Evolutionary conservation across 306 rosid genomes (phyloP), one percentile per base, ranked within the genome.

Genomic region (Ochetophila trinervis): DNA sequence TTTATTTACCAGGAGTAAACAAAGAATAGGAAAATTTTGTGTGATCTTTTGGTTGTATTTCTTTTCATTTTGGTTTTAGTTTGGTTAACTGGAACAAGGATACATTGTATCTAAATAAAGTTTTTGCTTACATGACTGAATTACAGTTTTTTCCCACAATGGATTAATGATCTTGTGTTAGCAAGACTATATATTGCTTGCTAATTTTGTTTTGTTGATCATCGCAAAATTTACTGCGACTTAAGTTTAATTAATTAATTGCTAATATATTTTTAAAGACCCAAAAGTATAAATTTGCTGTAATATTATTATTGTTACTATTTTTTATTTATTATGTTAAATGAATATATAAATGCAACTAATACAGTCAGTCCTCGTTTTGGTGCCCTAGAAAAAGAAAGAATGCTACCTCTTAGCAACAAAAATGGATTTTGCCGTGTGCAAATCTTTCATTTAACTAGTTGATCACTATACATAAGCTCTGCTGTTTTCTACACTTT

Each of bases 391-490:
- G 12, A 8, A 40, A 40, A 2, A 40, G 10, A 40, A 10, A 40
- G 12, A 11, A 1, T 27, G n/a, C 32, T 60, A 18, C 0, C 49
- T 34, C 60, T 53, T 48, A 21, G 18, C 73, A 60, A 72, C 70
- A 48, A 66, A 67, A 60, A 53, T 45, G 61, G 77, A 55, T 56
- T 27, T 68, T 10, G 12, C 66, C 66, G 52, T 58, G 17, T 5
- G 44, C 22, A 62, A 53, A 71, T 42, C 68, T 53, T 67, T 35
- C 44, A 36, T 23, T 6, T 13, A 30, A 30, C 40, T 21, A 66
- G 50, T 23, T 11, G 50, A 32, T 24, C 45, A 15, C 70, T 61
- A 45, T 77, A 66, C 77, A 47, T 13, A 27, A 27, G 32, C 32
- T 27, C 32, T 27, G 32, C 32, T 2, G 32, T 27, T 27, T n/a